Evolutionary conservation across 495 filamentous ascomycete species (phyloP).

Genomic region (Aspergillus carlsbadensis): DNA sequence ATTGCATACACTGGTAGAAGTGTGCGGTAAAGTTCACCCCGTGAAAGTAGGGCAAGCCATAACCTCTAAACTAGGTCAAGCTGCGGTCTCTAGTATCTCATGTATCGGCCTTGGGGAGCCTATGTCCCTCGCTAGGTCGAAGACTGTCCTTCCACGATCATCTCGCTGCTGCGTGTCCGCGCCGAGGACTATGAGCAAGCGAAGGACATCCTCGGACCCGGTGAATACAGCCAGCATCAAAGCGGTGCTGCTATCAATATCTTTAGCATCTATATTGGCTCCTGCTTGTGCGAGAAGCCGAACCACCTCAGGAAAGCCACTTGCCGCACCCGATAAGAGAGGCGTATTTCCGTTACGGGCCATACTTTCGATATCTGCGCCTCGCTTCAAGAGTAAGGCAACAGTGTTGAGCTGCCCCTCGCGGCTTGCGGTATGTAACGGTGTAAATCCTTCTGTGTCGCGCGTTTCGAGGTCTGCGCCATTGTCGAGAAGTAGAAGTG

Average conservation of each 20-base stretch:
- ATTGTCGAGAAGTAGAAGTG: conserved; percentile 15
- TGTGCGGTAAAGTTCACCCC: too few species aligned
- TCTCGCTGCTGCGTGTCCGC: background rate
- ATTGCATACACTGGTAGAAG: too few species aligned
- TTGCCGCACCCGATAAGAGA: background rate
- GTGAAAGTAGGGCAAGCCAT: too few species aligned
- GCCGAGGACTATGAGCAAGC: background rate
- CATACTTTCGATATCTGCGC: conserved; percentile 13
- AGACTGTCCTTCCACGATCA: background rate
- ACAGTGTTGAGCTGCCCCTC: conserved; percentile 12
- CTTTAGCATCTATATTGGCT: conserved; percentile 20
- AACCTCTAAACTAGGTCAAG: too few species aligned
- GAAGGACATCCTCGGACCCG: background rate
- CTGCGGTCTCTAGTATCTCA: background rate
- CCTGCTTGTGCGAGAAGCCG: conserved; percentile 24
- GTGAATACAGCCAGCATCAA: conserved; percentile 2
- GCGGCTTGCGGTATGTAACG: conserved; percentile 14
- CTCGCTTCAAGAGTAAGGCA: conserved; percentile 15
- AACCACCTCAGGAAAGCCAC: conserved; percentile 9
- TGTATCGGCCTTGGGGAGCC: background rate
- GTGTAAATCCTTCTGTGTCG: conserved; percentile 2
- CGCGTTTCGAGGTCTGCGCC: conserved; percentile 19
- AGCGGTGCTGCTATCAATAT: conserved; percentile 13
- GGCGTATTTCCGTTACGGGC: conserved; percentile 8
- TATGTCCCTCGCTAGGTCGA: background rate